Conservation (phyloP, 1,139 yeast species). For the Saccharomyces hybrid region DNA sequence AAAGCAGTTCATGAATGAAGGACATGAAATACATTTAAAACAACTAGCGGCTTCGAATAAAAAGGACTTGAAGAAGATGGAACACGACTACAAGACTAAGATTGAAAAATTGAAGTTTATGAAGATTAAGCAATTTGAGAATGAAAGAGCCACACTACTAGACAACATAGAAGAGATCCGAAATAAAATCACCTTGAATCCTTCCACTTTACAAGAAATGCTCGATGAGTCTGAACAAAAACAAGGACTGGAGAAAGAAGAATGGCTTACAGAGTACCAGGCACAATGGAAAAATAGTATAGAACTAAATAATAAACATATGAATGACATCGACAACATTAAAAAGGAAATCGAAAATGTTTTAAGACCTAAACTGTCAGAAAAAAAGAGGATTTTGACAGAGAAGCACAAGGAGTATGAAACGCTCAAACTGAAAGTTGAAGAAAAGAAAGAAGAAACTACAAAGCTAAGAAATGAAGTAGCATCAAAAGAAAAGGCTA, state of each 20-base stretch:
- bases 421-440: conserved; percentile 7
- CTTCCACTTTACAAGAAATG: conserved; percentile 15
- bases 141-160: conserved; percentile 24
- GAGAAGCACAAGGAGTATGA: conserved; percentile 13
- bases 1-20: conserved; percentile 31
- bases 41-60: conserved; percentile 36
- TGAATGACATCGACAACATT: conserved; percentile 17
- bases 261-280: conserved; percentile 26
- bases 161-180: conserved; percentile 21
- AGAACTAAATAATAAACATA: conserved; percentile 14
- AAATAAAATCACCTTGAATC: conserved; percentile 24
- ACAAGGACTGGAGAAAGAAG: conserved; percentile 20
- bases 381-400: conserved; percentile 15
- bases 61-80: conserved; percentile 34
- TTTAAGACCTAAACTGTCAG: conserved; percentile 14
- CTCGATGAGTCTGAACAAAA: conserved; percentile 19
- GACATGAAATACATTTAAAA: conserved; percentile 34
- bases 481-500: conserved; percentile 10
- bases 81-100: conserved; percentile 33
- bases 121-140: conserved; percentile 30
- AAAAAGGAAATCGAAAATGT: conserved; percentile 14
- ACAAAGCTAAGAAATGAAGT: conserved; percentile 11
- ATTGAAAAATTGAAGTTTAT: conserved; percentile 35
- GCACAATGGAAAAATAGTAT: conserved; percentile 18
- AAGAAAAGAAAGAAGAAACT: conserved; percentile 13